Conservation (phyloP, 441 rosid species). For the Hypseocharis bilobata region DNA sequence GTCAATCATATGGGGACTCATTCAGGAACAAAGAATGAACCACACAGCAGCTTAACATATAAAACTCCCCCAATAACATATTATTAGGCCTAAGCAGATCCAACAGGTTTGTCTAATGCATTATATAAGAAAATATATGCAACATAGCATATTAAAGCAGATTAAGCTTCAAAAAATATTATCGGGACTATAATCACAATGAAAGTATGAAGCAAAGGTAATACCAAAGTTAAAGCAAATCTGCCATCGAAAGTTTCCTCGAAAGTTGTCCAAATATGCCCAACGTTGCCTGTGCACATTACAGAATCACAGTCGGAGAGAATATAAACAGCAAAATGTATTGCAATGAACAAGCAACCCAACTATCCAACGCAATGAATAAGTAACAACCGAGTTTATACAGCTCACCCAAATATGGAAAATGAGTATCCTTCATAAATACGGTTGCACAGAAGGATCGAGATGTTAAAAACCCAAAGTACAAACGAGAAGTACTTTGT, state of each 20-base stretch:
- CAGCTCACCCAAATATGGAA: conserved; percentile 68
- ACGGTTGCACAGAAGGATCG: conserved; percentile 71
- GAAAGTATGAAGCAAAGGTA: conserved; percentile 15
- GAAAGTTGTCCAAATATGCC: conserved; percentile 60
- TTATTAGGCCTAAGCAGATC: not conserved
- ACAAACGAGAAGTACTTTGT: conserved; percentile 43
- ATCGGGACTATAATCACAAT: not conserved
- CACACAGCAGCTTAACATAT: not conserved
- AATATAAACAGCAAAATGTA: conserved; percentile 9
- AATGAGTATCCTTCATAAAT: conserved; percentile 80
- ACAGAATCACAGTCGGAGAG: conserved; percentile 9
- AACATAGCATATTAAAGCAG: not conserved
- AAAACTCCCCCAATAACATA: not conserved
- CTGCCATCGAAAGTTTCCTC: conserved; percentile 92
- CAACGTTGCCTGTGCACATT: conserved; percentile 46
- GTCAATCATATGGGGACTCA: not conserved
- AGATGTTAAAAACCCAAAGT: conserved; percentile 67
- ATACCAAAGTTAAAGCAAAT: conserved; percentile 94
- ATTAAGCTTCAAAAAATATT: not conserved
- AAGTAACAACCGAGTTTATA: conserved; percentile 2
- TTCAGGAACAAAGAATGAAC: not conserved
- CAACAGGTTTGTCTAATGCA: not conserved
- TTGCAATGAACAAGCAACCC: conserved; percentile 7
- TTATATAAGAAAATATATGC: not conserved
- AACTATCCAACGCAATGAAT: not conserved